These are phyloP conservation scores for Pouteria glomerata DNA, from an alignment of 148 eudicot genomes.

Conservation along the genomic window DNA sequence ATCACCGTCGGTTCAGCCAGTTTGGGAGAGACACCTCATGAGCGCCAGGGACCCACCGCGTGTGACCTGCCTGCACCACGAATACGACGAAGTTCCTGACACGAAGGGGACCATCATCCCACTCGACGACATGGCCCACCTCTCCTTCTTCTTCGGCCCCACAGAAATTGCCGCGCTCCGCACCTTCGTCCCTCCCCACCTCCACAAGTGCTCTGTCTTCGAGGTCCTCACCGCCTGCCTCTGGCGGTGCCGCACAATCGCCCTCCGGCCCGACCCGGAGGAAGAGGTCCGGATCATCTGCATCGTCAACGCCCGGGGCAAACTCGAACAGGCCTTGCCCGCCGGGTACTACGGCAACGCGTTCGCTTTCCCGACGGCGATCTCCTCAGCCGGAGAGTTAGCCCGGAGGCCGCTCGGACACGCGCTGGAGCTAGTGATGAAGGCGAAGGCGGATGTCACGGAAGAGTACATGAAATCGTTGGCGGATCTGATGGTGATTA, in stretches of 20 bases:
- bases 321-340: conserved; percentile 13
- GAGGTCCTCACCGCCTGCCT: conserved; percentile 25
- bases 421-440: conserved; percentile 13
- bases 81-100: conserved; percentile 19
- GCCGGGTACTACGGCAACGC: conserved; percentile 18
- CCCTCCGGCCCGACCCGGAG: conserved; percentile 16
- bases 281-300: conserved; percentile 17
- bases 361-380: conserved; percentile 20
- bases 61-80: conserved; percentile 13
- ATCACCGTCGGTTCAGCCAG: conserved; percentile 5
- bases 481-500: conserved; percentile 14
- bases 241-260: conserved; percentile 20
- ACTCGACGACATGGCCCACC: conserved; percentile 23
- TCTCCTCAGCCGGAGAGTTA: conserved; percentile 4
- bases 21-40: conserved; percentile 17
- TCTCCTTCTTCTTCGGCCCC: conserved; percentile 23
- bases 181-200: conserved; percentile 18
- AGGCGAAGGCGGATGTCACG: conserved; percentile 15
- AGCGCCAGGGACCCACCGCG: conserved; percentile 15
- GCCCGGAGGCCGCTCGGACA: conserved; percentile 13
- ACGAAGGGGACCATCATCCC: conserved; percentile 20
- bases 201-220: conserved; percentile 3
- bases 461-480: conserved; percentile 18
- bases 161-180: conserved; percentile 18
- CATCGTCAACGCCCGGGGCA: conserved; percentile 16